Conservation (phyloP, 768 basidiomycete species). For the Udeniomyces megalosporus region DNA sequence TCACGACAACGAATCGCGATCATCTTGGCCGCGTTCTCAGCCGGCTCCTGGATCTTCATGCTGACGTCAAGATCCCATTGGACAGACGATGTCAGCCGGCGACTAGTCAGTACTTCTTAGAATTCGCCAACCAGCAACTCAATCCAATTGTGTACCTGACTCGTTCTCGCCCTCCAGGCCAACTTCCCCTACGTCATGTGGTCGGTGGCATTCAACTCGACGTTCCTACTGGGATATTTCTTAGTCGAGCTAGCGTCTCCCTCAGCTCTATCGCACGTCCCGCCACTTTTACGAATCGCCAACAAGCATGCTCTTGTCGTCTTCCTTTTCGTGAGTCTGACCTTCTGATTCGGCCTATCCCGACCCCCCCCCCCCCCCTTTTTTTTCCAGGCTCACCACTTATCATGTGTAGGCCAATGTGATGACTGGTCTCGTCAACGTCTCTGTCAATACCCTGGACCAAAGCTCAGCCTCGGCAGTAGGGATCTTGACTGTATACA, state of each 20-base stretch:
- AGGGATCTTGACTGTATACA: slow-evolving; percentile 47
- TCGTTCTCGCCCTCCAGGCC: too few relatives aligned
- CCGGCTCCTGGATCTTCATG: slow-evolving; percentile 60
- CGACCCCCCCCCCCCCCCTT: background rate
- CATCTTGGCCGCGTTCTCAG: slow-evolving; percentile 57
- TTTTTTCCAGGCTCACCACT: background rate
- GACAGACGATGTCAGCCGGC: slow-evolving; percentile 38
- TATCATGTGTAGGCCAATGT: slow-evolving; percentile 56
- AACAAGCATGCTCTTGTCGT: slow-evolving; percentile 63
- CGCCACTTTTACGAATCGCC: slow-evolving; percentile 52
- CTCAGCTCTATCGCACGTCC: slow-evolving; percentile 14
- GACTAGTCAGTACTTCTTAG: slow-evolving; percentile 39
- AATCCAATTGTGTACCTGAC: background rate
- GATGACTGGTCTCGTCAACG: slow-evolving; percentile 65
- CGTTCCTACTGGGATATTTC: slow-evolving; percentile 67
- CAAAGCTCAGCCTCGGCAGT: slow-evolving; percentile 42
- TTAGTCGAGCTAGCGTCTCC: slow-evolving; percentile 51
- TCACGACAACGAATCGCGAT: slow-evolving; percentile 11
- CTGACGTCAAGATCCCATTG: slow-evolving; percentile 19
- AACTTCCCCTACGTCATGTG: slow-evolving; percentile 80
- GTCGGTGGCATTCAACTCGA: slow-evolving; percentile 74
- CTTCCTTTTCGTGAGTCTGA: slow-evolving; percentile 57
- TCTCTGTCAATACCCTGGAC: slow-evolving; percentile 70
- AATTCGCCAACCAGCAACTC: background rate
- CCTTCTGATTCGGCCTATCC: background rate